Base-by-base conservation (phyloP, 768 basidiomycete genomes). In the Trametes cinnabarina region DNA sequence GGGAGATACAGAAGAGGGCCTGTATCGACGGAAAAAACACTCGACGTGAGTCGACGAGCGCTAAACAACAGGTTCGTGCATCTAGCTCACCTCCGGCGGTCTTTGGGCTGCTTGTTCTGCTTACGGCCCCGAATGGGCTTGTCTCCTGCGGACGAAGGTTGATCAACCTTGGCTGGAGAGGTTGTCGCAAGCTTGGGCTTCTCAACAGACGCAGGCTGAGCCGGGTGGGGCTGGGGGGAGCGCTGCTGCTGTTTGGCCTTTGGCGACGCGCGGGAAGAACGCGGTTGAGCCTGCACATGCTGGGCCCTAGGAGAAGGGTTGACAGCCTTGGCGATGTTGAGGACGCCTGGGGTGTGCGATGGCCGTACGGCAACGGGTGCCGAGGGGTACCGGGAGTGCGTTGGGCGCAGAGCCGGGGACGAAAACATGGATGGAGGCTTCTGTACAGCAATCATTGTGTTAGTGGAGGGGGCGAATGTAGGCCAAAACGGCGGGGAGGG, bases 281-380 rank as follows among this genome's bases (percentile, higher is more conserved):
- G 71, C 22, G 73, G 59, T 34, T 73, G 68, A 0, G 69, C 70
- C 40, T 75, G 75, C n/a, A 67, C 69, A 20, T 68, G 75, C 50
- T 75, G 74, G 25, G 71, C 72, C 43, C 74, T 73, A 7, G 72
- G 73, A 0, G 69, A 60, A 6, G 69, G 67, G 47, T 69, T 67
- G 41, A 63, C 51, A 12, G 84, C 84, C 76, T 84, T 87, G 52
- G 86, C 82, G 48, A 91, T 77, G 47, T 84, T 81, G 50, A 91
- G 79, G 9, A 91, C 78, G 68, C 89, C 89, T 0, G 88, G 89
- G 0, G 83, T 88, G 53, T 80, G 79, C 12, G 89, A 88, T 3
- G 89, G 83, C 69, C 88, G 86, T 59, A 85, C 77, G 65, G 86
- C 81, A 34, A 83, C 78, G 8, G 86, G 85, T 0, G 88, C 88